Evolutionary conservation across 1,284 basidiomycete species (phyloP).

Genomic region (Boletus hoseneyae): DNA sequence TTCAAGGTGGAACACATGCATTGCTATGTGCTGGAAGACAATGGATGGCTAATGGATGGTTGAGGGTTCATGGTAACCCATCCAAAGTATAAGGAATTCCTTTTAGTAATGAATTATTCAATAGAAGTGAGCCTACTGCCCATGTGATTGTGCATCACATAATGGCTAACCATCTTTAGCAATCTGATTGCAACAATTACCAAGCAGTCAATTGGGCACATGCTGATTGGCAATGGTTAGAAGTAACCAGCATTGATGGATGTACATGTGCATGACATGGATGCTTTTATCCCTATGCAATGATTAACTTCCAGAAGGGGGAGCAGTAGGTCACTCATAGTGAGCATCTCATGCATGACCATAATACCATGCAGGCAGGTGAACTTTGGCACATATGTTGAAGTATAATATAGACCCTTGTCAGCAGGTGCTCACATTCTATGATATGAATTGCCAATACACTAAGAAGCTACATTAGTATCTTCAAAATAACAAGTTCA

Average conservation of each 20-base stretch:
- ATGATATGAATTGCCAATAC: not conserved
- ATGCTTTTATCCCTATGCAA: not conserved
- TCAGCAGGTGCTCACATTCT: not conserved
- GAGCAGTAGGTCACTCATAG: not conserved
- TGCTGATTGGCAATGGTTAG: slow-evolving; percentile 4
- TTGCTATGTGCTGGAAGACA: not conserved
- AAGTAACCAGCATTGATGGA: not conserved
- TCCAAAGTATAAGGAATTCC: not conserved
- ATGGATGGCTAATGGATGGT: slow-evolving; percentile 11
- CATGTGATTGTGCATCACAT: no score
- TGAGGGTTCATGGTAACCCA: slow-evolving; percentile 2
- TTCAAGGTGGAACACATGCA: not conserved
- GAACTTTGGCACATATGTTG: not conserved
- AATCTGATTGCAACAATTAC: slow-evolving; percentile 6
- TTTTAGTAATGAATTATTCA: not conserved
- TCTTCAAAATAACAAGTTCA: not conserved
- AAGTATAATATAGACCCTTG: not conserved
- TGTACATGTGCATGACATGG: not conserved
- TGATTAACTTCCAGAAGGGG: not conserved
- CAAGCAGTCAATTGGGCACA: slow-evolving; percentile 7
- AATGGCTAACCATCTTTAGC: not conserved
- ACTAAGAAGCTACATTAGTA: not conserved
- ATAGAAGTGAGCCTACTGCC: not conserved
- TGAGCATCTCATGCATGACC: no score
- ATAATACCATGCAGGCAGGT: not conserved